Conservation (phyloP, 192 early-diverging fungal species). For the Linnemannia schmuckeri region DNA sequence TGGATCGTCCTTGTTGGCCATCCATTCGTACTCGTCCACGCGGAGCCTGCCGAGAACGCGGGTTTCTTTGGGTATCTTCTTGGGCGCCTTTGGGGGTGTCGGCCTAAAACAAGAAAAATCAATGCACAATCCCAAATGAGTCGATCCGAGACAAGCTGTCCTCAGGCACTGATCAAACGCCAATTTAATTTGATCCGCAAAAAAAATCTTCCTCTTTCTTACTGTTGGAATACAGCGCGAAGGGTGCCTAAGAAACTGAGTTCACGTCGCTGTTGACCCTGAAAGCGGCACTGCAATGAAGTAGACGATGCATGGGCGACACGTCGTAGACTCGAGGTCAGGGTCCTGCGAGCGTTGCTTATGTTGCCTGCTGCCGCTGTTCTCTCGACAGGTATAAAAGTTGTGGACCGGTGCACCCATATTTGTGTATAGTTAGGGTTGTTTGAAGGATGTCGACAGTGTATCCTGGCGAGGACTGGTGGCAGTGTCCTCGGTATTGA, state of each 20-base stretch:
- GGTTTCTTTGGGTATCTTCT: conserved; percentile 54
- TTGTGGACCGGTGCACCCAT: not conserved
- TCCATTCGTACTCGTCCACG: conserved; percentile 66
- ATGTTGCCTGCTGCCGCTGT: not conserved
- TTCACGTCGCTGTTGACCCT: conserved; percentile 32
- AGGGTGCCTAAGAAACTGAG: conserved; percentile 51
- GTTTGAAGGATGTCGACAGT: not conserved
- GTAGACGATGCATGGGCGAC: not conserved
- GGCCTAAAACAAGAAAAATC: conserved; percentile 10
- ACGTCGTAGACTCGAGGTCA: conserved; percentile 34
- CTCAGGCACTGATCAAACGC: not conserved
- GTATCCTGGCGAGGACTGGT: conserved; percentile 26
- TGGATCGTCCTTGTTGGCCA: conserved; percentile 62
- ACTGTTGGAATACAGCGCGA: conserved; percentile 47
- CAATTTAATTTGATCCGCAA: conserved; percentile 6
- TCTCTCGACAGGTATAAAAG: not conserved
- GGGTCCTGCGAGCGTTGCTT: not conserved
- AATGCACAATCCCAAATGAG: conserved; percentile 12
- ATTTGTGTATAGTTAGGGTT: not conserved
- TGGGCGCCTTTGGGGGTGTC: conserved; percentile 54
- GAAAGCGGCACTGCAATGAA: conserved; percentile 7
- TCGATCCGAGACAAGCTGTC: not conserved
- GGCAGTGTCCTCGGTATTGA: conserved; percentile 25
- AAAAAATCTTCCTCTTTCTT: not conserved
- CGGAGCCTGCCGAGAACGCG: conserved; percentile 56